phyloP scores from a whole-genome alignment of 257 asterid genomes.

The Gentiana macrophylla region DNA sequence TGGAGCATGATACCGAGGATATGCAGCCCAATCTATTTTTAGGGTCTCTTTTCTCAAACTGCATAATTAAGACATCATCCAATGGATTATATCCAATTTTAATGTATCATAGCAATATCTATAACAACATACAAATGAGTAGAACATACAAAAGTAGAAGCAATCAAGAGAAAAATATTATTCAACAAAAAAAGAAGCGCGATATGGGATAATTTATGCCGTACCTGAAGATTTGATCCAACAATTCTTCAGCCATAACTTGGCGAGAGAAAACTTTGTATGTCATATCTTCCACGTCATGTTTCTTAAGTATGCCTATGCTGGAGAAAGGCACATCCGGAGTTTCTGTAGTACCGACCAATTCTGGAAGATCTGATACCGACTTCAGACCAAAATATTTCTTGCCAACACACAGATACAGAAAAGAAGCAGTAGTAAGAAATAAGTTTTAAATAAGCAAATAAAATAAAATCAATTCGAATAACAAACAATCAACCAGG shows the following conservation, averaged over 20 bases:
- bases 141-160: neutral
- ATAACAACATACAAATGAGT: no score
- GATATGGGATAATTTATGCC: neutral
- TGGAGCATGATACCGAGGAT: constrained; percentile 86
- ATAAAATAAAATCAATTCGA: neutral
- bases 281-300: constrained; percentile 51
- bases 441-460: neutral
- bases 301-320: constrained; percentile 62
- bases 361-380: constrained; percentile 65
- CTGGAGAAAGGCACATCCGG: constrained; percentile 70
- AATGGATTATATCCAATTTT: no score
- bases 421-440: constrained; percentile 1
- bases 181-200: neutral
- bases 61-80: neutral
- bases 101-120: no score
- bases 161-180: neutral
- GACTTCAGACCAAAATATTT: constrained; percentile 61
- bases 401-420: constrained; percentile 25
- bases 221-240: constrained; percentile 77
- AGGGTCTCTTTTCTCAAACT: constrained; percentile 70
- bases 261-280: constrained; percentile 87
- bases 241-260: constrained; percentile 48
- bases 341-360: constrained; percentile 80
- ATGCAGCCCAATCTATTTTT: constrained; percentile 83
- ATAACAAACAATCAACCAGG: neutral